Conservation (phyloP, 768 basidiomycete species). For the Dictyophora rubrovolvata region DNA sequence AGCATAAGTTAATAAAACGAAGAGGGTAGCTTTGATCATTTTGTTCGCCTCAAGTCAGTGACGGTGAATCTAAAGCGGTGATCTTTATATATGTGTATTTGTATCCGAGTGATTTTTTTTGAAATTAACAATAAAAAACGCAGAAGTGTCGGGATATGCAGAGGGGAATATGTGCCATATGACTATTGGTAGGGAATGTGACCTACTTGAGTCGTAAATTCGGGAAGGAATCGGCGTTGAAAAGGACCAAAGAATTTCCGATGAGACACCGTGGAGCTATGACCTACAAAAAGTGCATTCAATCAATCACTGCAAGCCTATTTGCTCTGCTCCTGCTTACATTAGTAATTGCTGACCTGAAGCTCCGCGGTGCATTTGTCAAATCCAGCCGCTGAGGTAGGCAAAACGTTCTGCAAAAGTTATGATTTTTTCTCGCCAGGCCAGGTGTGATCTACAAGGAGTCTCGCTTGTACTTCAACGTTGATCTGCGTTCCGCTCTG, state of each 20-base stretch:
- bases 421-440: background rate
- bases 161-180: background rate
- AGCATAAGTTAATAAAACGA: background rate
- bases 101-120: background rate
- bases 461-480: conserved; percentile 22
- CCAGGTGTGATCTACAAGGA: conserved; percentile 10
- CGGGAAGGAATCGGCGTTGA: background rate
- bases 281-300: too few relatives aligned
- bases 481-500: conserved; percentile 25
- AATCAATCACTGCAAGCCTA: too few relatives aligned
- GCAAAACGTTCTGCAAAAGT: background rate
- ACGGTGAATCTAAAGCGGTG: background rate
- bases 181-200: background rate
- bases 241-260: background rate
- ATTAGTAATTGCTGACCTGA: background rate
- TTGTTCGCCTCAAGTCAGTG: background rate
- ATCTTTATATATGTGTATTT: background rate
- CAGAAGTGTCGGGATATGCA: too few relatives aligned
- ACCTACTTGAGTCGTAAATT: background rate
- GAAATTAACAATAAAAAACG: too few relatives aligned
- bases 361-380: background rate
- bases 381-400: background rate
- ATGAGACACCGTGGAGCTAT: background rate
- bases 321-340: background rate
- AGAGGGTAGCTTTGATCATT: background rate